Conservation (phyloP, 176 grass and related monocot genomes). For the Zoysia pacifica region DNA sequence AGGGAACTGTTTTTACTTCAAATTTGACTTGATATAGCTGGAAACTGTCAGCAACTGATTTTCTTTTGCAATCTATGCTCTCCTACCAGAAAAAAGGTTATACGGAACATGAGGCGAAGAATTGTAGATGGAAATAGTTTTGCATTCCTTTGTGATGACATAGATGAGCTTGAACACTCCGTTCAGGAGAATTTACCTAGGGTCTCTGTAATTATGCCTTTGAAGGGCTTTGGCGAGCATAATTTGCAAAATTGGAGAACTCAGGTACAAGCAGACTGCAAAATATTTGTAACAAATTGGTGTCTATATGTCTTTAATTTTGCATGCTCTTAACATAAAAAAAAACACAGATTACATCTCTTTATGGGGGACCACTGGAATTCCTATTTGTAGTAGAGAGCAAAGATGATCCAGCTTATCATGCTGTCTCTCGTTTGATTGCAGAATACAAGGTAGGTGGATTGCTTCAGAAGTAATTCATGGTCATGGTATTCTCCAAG, state of each 20-base stretch:
- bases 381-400: conserved; percentile 92
- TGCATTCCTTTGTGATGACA: conserved; percentile 87
- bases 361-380: conserved; percentile 92
- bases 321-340: conserved; percentile 22
- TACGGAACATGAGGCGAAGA: conserved; percentile 53
- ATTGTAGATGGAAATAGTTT: conserved; percentile 76
- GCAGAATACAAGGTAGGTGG: conserved; percentile 69
- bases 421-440: conserved; percentile 69
- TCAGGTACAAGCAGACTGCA: conserved; percentile 62
- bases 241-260: conserved; percentile 99
- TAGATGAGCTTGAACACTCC: conserved; percentile 94
- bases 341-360: conserved; percentile 91
- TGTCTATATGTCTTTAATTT: conserved; percentile 23
- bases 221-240: conserved; percentile 97
- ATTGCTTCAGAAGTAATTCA: conserved; percentile 15
- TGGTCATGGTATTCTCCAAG: not conserved
- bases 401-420: conserved; percentile 87
- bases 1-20: not conserved
- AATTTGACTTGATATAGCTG: not conserved
- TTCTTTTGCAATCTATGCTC: conserved; percentile 33
- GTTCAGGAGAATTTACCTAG: conserved; percentile 86
- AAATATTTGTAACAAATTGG: not conserved
- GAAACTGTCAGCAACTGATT: conserved; percentile 26
- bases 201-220: conserved; percentile 94
- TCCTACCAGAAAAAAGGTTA: conserved; percentile 60